phyloP scores from a whole-genome alignment of 345 rosid genomes.

The Moringa oleifera region DNA sequence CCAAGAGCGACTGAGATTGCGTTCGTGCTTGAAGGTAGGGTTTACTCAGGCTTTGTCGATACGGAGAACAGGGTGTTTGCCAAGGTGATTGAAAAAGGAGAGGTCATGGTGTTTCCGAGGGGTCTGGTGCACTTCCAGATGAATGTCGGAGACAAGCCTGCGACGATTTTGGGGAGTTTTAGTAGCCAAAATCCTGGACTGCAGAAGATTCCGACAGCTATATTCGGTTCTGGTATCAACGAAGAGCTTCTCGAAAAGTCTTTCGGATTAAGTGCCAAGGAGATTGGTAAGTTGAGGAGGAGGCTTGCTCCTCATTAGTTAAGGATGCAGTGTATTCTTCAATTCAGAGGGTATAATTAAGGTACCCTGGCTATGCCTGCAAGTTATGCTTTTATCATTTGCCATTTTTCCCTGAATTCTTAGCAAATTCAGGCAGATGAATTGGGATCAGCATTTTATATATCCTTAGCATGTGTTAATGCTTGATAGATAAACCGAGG shows the following conservation, averaged over 20 bases:
- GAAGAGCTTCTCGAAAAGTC: conserved; percentile 64
- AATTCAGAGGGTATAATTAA: neutral
- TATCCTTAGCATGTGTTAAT: neutral
- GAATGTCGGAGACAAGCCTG: conserved; percentile 67
- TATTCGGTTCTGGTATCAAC: conserved; percentile 75
- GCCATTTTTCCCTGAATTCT: neutral
- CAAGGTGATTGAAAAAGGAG: conserved; percentile 68
- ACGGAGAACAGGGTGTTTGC: conserved; percentile 54
- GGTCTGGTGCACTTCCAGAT: conserved; percentile 80
- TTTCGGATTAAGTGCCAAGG: conserved; percentile 60
- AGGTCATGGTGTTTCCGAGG: conserved; percentile 84
- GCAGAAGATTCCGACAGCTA: conserved; percentile 51
- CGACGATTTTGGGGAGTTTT: conserved; percentile 60
- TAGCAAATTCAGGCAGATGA: neutral
- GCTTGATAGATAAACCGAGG: neutral
- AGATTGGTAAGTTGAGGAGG: conserved; percentile 50
- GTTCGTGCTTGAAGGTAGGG: conserved; percentile 46
- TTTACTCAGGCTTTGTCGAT: conserved; percentile 79
- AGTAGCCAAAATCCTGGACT: conserved; percentile 73
- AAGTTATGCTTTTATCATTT: neutral
- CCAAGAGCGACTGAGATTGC: conserved; percentile 78
- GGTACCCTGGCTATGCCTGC: neutral
- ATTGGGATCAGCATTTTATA: no score
- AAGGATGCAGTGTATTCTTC: neutral
- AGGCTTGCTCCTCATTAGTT: conserved; percentile 32